phyloP scores from a whole-genome alignment of 148 eudicot genomes.

The Limonium bicolor region DNA sequence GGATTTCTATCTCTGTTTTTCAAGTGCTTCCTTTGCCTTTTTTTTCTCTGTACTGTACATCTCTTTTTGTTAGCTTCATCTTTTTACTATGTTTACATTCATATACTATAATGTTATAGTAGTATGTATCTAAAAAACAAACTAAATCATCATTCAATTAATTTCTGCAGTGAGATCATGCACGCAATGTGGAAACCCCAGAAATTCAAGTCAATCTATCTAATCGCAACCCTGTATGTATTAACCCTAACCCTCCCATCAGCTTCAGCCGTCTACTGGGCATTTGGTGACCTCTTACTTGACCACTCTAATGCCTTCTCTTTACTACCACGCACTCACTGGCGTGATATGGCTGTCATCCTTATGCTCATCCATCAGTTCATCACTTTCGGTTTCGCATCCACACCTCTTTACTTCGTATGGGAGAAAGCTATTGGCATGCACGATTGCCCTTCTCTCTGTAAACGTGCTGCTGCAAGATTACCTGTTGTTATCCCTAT shows the following conservation, averaged over 20 bases:
- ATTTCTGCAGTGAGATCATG: conserved; percentile 3
- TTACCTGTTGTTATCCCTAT: not conserved
- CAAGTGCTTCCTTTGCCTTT: too few species aligned
- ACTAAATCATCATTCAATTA: not conserved
- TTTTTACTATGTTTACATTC: too few species aligned
- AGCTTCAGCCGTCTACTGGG: conserved; percentile 1
- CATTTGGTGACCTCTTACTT: conserved; percentile 1
- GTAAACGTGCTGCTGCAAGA: not conserved
- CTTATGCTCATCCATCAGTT: conserved; percentile 6
- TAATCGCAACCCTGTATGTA: conserved; percentile 1
- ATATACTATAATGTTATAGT: not conserved
- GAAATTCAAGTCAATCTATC: not conserved
- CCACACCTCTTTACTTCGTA: not conserved
- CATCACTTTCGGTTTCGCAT: conserved; percentile 2
- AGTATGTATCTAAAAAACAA: not conserved
- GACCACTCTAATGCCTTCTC: conserved; percentile 4
- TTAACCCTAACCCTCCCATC: not conserved
- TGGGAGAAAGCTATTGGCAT: not conserved
- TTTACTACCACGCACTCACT: not conserved
- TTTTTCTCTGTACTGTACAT: too few species aligned
- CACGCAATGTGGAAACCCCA: conserved; percentile 5
- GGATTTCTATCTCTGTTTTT: too few species aligned
- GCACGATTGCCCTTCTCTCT: not conserved
- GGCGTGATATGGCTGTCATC: conserved; percentile 1
- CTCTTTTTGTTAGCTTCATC: too few species aligned